A percentile compares a stretch with the other conserved stretches of the same genome.
Evolutionary conservation across 2,329 filamentous ascomycete species (phyloP).

Genomic region (Aspergillus calidoustus): DNA sequence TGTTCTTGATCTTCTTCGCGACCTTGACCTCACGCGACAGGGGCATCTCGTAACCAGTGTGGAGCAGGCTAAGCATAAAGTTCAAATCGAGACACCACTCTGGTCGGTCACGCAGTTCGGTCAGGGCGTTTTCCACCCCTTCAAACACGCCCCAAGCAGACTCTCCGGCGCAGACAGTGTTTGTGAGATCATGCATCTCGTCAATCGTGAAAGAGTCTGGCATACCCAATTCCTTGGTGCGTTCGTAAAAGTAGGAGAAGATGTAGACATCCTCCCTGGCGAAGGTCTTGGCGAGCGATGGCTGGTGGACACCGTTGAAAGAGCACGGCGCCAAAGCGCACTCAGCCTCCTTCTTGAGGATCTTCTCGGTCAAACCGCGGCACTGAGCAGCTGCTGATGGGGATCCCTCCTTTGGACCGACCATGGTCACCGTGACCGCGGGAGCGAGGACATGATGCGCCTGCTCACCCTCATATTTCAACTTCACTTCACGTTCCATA

Average conservation of each 20-base stretch:
- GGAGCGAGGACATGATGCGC: slow-evolving; percentile 68
- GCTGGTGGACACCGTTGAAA: slow-evolving; percentile 97
- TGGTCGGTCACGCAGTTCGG: slow-evolving; percentile 79
- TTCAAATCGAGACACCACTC: slow-evolving; percentile 95
- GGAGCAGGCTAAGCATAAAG: slow-evolving; percentile 91
- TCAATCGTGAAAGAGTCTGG: slow-evolving; percentile 94
- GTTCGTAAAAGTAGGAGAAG: slow-evolving; percentile 98
- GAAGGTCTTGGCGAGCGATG: slow-evolving; percentile 89
- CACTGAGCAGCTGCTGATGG: slow-evolving; percentile 80
- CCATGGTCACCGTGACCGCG: slow-evolving; percentile 78
- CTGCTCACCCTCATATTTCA: slow-evolving; percentile 62
- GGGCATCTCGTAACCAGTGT: slow-evolving; percentile 98
- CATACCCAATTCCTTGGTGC: slow-evolving; percentile 92
- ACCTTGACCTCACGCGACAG: slow-evolving; percentile 95
- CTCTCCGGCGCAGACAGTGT: slow-evolving; percentile 81
- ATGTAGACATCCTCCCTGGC: slow-evolving; percentile 90
- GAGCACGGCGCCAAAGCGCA: slow-evolving; percentile 91
- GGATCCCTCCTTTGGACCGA: slow-evolving; percentile 71
- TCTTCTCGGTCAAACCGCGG: slow-evolving; percentile 86
- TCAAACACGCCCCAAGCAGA: slow-evolving; percentile 79
- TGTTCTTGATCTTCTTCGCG: slow-evolving; percentile 97
- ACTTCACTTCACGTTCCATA: slow-evolving; percentile 72
- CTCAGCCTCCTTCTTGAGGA: slow-evolving; percentile 80
- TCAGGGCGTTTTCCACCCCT: slow-evolving; percentile 74
- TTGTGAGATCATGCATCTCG: slow-evolving; percentile 84